Percentiles rank a stretch among this genome's conserved stretches.
These are phyloP conservation scores for Talaromyces thailandensis DNA, from an alignment of 495 filamentous ascomycete genomes.

Conservation along the genomic window DNA sequence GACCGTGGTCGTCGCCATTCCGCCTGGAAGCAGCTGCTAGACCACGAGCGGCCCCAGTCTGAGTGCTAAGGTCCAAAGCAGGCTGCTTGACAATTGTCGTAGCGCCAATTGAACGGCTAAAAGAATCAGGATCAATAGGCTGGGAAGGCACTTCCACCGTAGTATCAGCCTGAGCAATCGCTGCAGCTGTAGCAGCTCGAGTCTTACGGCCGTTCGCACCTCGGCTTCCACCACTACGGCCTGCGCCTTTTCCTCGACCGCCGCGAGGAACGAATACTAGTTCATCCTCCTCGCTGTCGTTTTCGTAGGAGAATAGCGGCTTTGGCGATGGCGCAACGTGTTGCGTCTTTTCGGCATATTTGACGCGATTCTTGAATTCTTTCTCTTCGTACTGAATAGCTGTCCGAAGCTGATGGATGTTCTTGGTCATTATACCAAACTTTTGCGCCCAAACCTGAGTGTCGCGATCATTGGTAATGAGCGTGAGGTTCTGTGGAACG, in stretches of 20 bases:
- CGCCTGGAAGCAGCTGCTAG: slow-evolving; percentile 30
- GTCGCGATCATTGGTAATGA: slow-evolving; percentile 50
- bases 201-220: slow-evolving; percentile 23
- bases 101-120: slow-evolving; percentile 33
- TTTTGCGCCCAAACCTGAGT: slow-evolving; percentile 49
- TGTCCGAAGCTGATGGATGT: slow-evolving; percentile 50
- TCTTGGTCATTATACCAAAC: slow-evolving; percentile 51
- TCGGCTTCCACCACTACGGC: slow-evolving; percentile 29
- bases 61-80: slow-evolving; percentile 29
- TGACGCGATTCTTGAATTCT: slow-evolving; percentile 47
- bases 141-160: slow-evolving; percentile 37
- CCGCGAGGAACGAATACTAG: slow-evolving; percentile 46
- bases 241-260: slow-evolving; percentile 26
- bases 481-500: slow-evolving; percentile 35
- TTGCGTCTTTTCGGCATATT: slow-evolving; percentile 39
- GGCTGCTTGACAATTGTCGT: slow-evolving; percentile 18
- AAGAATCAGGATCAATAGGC: slow-evolving; percentile 49
- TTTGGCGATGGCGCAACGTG: slow-evolving; percentile 24
- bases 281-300: slow-evolving; percentile 49
- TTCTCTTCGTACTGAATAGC: slow-evolving; percentile 50
- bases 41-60: slow-evolving; percentile 28
- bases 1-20: slow-evolving; percentile 20
- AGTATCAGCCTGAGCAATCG: slow-evolving; percentile 17
- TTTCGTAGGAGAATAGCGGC: slow-evolving; percentile 35
- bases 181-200: slow-evolving; percentile 16